A percentile compares a stretch with the other conserved stretches of the same genome.
Evolutionary conservation across 1,139 yeast genomes (phyloP).

Genomic region (Magnusiomyces suaveolens): DNA sequence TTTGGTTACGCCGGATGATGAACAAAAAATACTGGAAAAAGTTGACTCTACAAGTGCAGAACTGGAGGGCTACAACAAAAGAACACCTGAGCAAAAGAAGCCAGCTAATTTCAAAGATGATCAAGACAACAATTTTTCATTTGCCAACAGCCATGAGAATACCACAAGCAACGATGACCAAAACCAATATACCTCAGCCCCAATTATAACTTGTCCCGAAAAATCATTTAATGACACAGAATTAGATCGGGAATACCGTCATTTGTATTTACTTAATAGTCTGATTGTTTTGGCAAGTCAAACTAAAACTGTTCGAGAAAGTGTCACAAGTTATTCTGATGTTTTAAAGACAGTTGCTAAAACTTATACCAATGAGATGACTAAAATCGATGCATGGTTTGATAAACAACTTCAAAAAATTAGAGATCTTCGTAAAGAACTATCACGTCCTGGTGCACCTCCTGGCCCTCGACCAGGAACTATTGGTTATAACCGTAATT

Average conservation of each 20-base stretch:
- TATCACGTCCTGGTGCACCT: background rate
- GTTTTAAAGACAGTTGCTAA: background rate
- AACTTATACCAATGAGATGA: constrained; percentile 6
- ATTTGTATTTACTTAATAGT: constrained; percentile 4
- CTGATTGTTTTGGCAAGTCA: constrained; percentile 9
- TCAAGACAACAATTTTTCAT: no score
- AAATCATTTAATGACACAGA: constrained; percentile 18
- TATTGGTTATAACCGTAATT: constrained; percentile 7
- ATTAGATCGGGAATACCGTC: constrained; percentile 22
- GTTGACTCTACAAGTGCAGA: background rate
- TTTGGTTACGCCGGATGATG: constrained; percentile 5
- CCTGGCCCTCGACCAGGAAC: constrained; percentile 7
- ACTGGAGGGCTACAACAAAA: background rate
- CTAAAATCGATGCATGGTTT: constrained; percentile 11
- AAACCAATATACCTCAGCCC: background rate
- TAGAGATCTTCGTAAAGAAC: constrained; percentile 8
- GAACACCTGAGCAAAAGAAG: background rate
- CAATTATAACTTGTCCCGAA: background rate
- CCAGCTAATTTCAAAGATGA: background rate
- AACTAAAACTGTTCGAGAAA: constrained; percentile 11
- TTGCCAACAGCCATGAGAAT: background rate
- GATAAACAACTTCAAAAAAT: constrained; percentile 9
- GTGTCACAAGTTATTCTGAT: constrained; percentile 3
- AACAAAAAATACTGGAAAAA: background rate
- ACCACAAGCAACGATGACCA: background rate